Evolutionary conservation across 2,329 filamentous ascomycete genomes (phyloP), one percentile per base, ranked within the genome.

Genomic region (Pseudogymnoascus pannorum): DNA sequence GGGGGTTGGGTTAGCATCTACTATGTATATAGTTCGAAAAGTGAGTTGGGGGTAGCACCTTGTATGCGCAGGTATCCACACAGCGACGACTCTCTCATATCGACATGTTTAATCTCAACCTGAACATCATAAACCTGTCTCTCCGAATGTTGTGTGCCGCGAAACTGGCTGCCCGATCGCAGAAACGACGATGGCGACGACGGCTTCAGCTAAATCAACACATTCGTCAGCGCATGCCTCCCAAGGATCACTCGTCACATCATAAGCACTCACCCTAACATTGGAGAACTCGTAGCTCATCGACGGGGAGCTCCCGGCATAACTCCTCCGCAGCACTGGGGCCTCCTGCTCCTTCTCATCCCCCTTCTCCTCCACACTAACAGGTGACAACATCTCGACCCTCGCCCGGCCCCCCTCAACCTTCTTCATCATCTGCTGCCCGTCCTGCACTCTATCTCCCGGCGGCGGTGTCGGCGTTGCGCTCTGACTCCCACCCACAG

Each of bases 31-130:
- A 26, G 16, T 36, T 31, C 48, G 60, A 58, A 36, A 40, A 22
- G 11, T 24, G 14, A n/a, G 31, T 61, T 35, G n/a, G 33, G 29
- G 26, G 38, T 66, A 77, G 62, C 70, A 92, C 93, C 93, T 87
- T 97, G 90, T 67, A 99, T 99, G 67, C 90, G 89, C 66, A 99
- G 79, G 74, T 97, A 97, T 57, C 94, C 94, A 72, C 93, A 97
- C 5, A 99, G 80, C 69, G 93, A 97, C 5, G 92, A 97, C 73
- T 97, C 91, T 61, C 87, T 84, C 82, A 97, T 88, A 72, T 97
- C 92, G 48, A 97, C 92, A 75, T 97, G 88, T 75, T 97, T 96
- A 67, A 99, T 91, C 72, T 97, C 92, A 2, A 99, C 94, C 70
- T 97, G 89, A 1, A 99, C 94, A 65, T 96, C 91, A 73, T 99